Evolutionary conservation across 1,139 yeast species (phyloP), one percentile per base, ranked within the genome.

Genomic region (Candida sp.): DNA sequence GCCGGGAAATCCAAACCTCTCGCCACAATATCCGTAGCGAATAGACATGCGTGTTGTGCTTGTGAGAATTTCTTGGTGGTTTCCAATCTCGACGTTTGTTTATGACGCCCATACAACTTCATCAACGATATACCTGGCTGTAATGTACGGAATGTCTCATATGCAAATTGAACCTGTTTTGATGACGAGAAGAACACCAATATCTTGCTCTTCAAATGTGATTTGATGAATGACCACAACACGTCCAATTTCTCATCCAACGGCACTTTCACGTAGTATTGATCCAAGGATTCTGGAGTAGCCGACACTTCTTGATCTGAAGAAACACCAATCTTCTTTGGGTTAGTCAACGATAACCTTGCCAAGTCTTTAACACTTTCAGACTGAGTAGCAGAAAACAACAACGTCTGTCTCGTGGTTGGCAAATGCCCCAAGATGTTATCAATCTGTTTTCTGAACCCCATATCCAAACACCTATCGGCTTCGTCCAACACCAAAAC

Each of bases 1-100:
- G 97, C 88, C 0, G 99, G 99, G 72, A 96, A 93, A 71, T 94
- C 99, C 50, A 94, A 81, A 11, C 99, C 99, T 67, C 99, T 80
- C 1, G 99, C 98, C 30, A 93, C 98, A 50, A 94, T 90, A 73
- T 94, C 99, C 0, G 99, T 94, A 3, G 98, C 97, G 67, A 94
- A 88, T 45, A 94, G 73, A 72, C 98, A 93, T 11, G 91, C 94
- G 55, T 90, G 85, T 59, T 89, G 92, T 1, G 98, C 90, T 52
- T 88, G 85, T 11, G 96, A 84, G 66, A 93, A 94, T 68, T 92
- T 90, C 55, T 81, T 81, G 2, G 96, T 86, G 8, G 97, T 90
- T 64, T 96, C 99, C 53, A 93, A 80, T 63, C 99, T 81, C 0
- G 98, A 90, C 7, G 92, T 86, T 67, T 94, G 99, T 67, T 94